Evolutionary conservation across 2,329 filamentous ascomycete species (phyloP).

Genomic region (Ophiostoma australiae): DNA sequence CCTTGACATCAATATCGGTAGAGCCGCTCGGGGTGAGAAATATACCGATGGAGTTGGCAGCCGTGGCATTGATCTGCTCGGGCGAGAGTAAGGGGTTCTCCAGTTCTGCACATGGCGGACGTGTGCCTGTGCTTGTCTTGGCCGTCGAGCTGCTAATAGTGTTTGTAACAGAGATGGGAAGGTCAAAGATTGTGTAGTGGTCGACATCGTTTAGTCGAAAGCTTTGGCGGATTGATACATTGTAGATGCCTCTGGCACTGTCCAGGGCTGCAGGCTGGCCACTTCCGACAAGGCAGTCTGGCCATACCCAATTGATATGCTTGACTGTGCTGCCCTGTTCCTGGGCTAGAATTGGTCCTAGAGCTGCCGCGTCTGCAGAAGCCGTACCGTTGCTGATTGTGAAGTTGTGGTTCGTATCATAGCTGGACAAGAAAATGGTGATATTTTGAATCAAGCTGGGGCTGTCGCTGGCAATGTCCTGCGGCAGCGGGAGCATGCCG

Average conservation of each 20-base stretch:
- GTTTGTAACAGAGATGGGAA: slow-evolving; percentile 65
- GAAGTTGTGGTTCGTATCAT: slow-evolving; percentile 58
- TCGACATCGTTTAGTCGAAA: slow-evolving; percentile 61
- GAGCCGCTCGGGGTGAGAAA: slow-evolving; percentile 51
- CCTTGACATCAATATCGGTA: slow-evolving; percentile 40
- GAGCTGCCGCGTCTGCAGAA: slow-evolving; percentile 51
- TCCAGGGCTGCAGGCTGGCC: slow-evolving; percentile 45
- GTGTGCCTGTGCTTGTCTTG: slow-evolving; percentile 37
- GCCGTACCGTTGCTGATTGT: slow-evolving; percentile 62
- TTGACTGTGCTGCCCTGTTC: slow-evolving; percentile 66
- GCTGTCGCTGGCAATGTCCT: slow-evolving; percentile 46
- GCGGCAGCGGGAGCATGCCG: slow-evolving; percentile 57
- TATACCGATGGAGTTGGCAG: slow-evolving; percentile 43
- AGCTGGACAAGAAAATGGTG: slow-evolving; percentile 63
- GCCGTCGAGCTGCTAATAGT: slow-evolving; percentile 43
- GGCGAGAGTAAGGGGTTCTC: slow-evolving; percentile 46
- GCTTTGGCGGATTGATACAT: slow-evolving; percentile 68
- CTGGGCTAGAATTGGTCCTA: slow-evolving; percentile 59
- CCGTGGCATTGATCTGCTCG: slow-evolving; percentile 42
- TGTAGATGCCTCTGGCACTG: slow-evolving; percentile 53
- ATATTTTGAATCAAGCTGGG: slow-evolving; percentile 58
- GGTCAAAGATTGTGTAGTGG: slow-evolving; percentile 65
- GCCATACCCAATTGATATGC: slow-evolving; percentile 69
- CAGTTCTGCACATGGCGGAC: slow-evolving; percentile 44
- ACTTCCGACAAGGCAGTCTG: slow-evolving; percentile 60